These are phyloP conservation scores for Dendrothele bispora DNA, from an alignment of 768 basidiomycete genomes.

Conservation along the genomic window DNA sequence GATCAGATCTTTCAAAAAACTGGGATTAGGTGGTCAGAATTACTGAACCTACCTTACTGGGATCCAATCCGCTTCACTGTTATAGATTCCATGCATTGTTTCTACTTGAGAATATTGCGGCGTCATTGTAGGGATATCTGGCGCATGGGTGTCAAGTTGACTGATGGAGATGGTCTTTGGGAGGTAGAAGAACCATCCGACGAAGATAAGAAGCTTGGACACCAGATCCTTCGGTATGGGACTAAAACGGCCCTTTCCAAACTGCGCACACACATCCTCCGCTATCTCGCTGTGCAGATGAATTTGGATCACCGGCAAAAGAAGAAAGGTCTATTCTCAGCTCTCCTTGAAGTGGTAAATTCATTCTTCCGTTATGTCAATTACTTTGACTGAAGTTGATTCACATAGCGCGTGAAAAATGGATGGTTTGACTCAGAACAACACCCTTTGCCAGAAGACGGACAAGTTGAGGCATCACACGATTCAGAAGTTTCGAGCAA, in stretches of 20 bases:
- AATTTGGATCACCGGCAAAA: neutral
- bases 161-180: slow-evolving; percentile 20
- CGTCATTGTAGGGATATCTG: slow-evolving; percentile 18
- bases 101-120: slow-evolving; percentile 11
- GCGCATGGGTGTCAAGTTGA: slow-evolving; percentile 20
- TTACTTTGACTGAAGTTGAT: neutral
- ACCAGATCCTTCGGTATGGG: neutral
- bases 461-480: no score
- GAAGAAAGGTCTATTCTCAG: neutral
- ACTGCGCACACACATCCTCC: neutral
- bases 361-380: neutral
- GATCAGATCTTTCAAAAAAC: slow-evolving; percentile 10
- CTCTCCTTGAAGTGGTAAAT: neutral
- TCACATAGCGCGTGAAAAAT: neutral
- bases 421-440: no score
- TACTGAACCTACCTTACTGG: slow-evolving; percentile 22
- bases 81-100: slow-evolving; percentile 17
- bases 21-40: slow-evolving; percentile 17
- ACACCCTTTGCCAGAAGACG: no score
- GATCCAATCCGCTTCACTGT: slow-evolving; percentile 16
- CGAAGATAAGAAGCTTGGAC: neutral
- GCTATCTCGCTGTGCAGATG: neutral
- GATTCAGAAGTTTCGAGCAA: no score
- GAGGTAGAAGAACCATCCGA: neutral
- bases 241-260: neutral